These are phyloP conservation scores for Mucor racemosus DNA, from an alignment of 371 early-diverging fungal species.

Conservation along the genomic window DNA sequence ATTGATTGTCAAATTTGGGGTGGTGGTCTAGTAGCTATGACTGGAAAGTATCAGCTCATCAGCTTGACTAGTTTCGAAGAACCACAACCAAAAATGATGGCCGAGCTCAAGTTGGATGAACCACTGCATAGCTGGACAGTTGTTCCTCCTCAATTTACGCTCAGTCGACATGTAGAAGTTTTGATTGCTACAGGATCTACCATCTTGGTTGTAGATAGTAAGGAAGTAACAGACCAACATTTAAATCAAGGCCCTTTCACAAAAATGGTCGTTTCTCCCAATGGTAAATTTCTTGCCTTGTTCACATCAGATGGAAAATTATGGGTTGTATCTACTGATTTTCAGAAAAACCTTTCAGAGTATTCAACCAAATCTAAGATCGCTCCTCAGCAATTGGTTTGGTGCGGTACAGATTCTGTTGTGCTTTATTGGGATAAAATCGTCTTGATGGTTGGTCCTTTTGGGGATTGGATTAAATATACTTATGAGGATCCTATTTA, in stretches of 20 bases:
- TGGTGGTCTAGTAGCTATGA: constrained; percentile 88
- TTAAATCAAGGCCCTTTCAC: constrained; percentile 91
- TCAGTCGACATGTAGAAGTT: constrained; percentile 91
- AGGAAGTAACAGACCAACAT: constrained; percentile 84
- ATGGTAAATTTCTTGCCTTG: constrained; percentile 90
- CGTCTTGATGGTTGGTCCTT: constrained; percentile 90
- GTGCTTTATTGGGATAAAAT: constrained; percentile 83
- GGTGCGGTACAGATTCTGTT: constrained; percentile 98
- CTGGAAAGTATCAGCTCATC: constrained; percentile 80
- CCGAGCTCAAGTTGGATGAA: constrained; percentile 74
- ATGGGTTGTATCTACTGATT: constrained; percentile 96
- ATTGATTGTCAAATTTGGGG: constrained; percentile 89
- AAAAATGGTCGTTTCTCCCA: constrained; percentile 89
- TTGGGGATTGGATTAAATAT: constrained; percentile 89
- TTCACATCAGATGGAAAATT: constrained; percentile 81
- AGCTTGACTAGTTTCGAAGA: constrained; percentile 84
- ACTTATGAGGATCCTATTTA: constrained; percentile 80
- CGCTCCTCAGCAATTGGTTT: constrained; percentile 81
- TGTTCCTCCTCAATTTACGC: constrained; percentile 85
- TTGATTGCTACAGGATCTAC: constrained; percentile 79
- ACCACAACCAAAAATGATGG: constrained; percentile 80
- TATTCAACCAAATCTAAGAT: constrained; percentile 71
- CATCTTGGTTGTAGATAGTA: constrained; percentile 81
- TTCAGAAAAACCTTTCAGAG: constrained; percentile 90
- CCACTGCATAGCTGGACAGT: constrained; percentile 87